Conservation (phyloP, 2,329 filamentous ascomycete genomes). For the Triangularia setosa region DNA sequence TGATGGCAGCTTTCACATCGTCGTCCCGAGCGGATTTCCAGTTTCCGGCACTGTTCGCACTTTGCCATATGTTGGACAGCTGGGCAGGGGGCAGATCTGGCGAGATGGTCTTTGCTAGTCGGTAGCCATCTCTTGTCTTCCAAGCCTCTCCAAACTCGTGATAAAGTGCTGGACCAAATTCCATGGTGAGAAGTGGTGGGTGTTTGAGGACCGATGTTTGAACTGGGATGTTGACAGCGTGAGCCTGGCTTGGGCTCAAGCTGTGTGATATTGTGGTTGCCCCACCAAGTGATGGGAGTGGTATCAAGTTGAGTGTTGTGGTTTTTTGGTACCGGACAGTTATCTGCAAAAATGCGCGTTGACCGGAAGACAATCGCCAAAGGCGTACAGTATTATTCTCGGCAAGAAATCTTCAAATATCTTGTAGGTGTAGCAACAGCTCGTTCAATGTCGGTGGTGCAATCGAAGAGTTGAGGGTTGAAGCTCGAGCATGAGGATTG, state of each 20-base stretch:
- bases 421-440: background rate
- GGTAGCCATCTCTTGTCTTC: slow-evolving; percentile 61
- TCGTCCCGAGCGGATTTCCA: slow-evolving; percentile 66
- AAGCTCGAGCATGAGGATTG: background rate
- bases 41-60: slow-evolving; percentile 63
- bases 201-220: background rate
- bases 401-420: background rate
- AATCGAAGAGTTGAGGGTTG: background rate
- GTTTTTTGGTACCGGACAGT: background rate
- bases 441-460: background rate
- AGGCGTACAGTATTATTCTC: background rate
- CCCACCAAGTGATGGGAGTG: background rate
- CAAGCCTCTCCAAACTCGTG: slow-evolving; percentile 69
- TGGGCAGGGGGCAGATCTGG: slow-evolving; percentile 63
- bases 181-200: slow-evolving; percentile 51
- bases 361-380: background rate
- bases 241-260: background rate
- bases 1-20: slow-evolving; percentile 65
- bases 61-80: slow-evolving; percentile 66
- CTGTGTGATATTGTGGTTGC: slow-evolving; percentile 1
- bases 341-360: background rate
- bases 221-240: background rate
- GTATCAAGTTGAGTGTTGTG: background rate
- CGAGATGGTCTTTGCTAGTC: slow-evolving; percentile 69
- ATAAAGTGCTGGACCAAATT: slow-evolving; percentile 54